Evolutionary conservation across 768 basidiomycete genomes (phyloP).

Genomic region (Tylopilus plumbeoviolaceoides): DNA sequence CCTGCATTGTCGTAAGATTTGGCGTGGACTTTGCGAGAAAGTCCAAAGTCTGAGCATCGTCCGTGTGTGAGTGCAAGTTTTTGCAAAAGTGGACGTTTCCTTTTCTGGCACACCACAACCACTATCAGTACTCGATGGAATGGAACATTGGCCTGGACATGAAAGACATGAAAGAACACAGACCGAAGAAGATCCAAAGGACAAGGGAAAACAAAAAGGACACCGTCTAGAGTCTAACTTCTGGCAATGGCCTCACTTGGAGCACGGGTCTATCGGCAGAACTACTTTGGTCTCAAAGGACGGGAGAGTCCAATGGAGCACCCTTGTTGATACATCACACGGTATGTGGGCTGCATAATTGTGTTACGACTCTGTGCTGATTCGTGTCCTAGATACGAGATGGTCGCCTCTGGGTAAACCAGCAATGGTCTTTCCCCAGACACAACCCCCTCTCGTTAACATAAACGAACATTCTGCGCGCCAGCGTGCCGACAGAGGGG

Average conservation of each 20-base stretch:
- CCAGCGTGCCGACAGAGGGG: constrained; percentile 65
- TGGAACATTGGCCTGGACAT: constrained; percentile 71
- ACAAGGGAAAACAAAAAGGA: constrained; percentile 23
- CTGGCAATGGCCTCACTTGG: constrained; percentile 50
- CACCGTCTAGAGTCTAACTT: constrained; percentile 26
- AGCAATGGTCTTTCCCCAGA: constrained; percentile 55
- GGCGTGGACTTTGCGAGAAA: constrained; percentile 36
- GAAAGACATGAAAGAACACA: constrained; percentile 30
- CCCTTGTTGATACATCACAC: constrained; percentile 31
- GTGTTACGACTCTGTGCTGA: constrained; percentile 6
- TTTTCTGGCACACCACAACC: constrained; percentile 9
- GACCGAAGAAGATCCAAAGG: constrained; percentile 22
- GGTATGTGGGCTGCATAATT: constrained; percentile 13
- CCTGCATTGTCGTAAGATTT: constrained; percentile 33
- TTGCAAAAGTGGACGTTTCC: constrained; percentile 8
- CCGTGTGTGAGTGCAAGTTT: constrained; percentile 14
- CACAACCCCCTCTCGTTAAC: constrained; percentile 36
- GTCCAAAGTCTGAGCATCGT: constrained; percentile 54
- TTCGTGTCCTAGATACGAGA: constrained; percentile 24
- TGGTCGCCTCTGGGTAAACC: constrained; percentile 31
- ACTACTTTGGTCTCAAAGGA: constrained; percentile 47
- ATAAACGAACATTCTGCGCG: constrained; percentile 32
- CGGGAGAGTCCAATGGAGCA: constrained; percentile 51
- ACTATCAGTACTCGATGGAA: constrained; percentile 50
- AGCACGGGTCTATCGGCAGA: constrained; percentile 53